Conservation (phyloP, 192 early-diverging fungal genomes). For the Thamnidium elegans region DNA sequence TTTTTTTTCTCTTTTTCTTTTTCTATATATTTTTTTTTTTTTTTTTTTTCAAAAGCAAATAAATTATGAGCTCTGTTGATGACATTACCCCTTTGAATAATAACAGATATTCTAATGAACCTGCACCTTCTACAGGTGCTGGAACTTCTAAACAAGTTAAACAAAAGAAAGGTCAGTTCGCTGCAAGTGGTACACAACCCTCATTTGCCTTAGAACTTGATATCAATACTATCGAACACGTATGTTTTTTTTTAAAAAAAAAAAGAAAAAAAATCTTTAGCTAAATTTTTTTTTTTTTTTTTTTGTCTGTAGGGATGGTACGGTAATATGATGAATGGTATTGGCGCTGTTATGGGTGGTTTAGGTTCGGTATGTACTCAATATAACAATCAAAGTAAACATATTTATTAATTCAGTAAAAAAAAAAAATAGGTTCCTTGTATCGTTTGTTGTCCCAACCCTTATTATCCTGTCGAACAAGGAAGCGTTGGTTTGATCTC, state of each 20-base stretch:
- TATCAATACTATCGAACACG: slow-evolving; percentile 28
- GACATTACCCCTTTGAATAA: not conserved
- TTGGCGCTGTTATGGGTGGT: slow-evolving; percentile 40
- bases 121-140: not conserved
- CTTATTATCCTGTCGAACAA: slow-evolving; percentile 67
- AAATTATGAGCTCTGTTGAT: not conserved
- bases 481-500: slow-evolving; percentile 68
- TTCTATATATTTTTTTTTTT: not conserved
- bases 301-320: slow-evolving; percentile 34
- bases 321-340: slow-evolving; percentile 44
- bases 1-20: slow-evolving; percentile 6
- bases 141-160: not conserved
- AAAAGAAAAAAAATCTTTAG: not conserved
- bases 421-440: slow-evolving; percentile 36
- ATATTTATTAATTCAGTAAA: not conserved
- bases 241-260: slow-evolving; percentile 2
- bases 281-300: not conserved
- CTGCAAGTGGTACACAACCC: slow-evolving; percentile 27
- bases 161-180: slow-evolving; percentile 13
- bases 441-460: slow-evolving; percentile 55
- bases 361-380: slow-evolving; percentile 38
- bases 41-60: not conserved
- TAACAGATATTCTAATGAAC: not conserved
- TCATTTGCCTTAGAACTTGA: slow-evolving; percentile 21
- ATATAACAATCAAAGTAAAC: not conserved